These are phyloP conservation scores for peach (Prunus persica) DNA, from an alignment of 306 rosid species.

Conservation along the genomic window DNA sequence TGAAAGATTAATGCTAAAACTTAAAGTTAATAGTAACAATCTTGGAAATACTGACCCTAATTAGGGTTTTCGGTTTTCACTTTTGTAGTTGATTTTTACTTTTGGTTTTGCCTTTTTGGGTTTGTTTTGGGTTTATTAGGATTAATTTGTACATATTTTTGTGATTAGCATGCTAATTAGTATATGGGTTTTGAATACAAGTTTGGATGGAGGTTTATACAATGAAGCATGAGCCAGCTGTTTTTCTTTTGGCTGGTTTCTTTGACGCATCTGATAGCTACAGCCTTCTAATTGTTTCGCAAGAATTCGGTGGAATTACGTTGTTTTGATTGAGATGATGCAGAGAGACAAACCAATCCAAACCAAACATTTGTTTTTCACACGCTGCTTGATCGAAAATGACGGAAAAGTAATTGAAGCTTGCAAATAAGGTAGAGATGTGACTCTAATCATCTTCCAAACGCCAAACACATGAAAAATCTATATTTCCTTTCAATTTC, in stretches of 20 bases:
- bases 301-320: background rate
- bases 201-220: background rate
- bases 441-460: too few species aligned
- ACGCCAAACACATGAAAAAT: too few species aligned
- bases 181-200: background rate
- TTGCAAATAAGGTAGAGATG: too few species aligned
- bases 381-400: background rate
- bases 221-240: background rate
- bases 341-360: background rate
- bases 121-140: background rate
- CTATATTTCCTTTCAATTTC: too few species aligned
- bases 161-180: background rate
- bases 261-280: background rate
- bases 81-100: background rate
- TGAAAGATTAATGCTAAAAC: background rate
- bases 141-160: conserved; percentile 1
- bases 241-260: background rate
- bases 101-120: background rate
- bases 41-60: background rate
- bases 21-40: background rate
- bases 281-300: background rate
- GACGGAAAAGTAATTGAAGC: background rate
- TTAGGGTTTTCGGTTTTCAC: background rate
- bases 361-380: background rate
- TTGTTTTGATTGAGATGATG: background rate